These are phyloP conservation scores for Huntiella decipiens DNA, from an alignment of 2,329 filamentous ascomycete species.

Conservation along the genomic window DNA sequence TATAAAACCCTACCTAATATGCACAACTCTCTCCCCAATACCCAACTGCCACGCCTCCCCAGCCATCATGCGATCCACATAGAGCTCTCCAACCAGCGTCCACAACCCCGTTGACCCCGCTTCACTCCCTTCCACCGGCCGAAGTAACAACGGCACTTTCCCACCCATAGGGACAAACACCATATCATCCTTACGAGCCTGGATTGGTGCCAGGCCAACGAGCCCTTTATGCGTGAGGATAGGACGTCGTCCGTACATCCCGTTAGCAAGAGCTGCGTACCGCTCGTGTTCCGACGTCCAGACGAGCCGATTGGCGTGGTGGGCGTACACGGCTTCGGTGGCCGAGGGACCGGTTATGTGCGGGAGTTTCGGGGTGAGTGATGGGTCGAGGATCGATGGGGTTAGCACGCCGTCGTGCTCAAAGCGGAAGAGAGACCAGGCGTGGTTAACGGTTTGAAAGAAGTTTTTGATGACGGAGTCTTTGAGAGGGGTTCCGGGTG, in stretches of 20 bases:
- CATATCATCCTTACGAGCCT: conserved; percentile 3
- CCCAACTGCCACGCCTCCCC: conserved; percentile 7
- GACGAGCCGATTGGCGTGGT: too few relatives aligned
- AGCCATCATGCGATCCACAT: conserved; percentile 6
- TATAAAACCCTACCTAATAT: neutral
- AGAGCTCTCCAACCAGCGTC: conserved; percentile 4
- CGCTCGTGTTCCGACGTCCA: neutral
- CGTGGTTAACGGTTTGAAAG: too few relatives aligned
- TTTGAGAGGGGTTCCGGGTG: too few relatives aligned
- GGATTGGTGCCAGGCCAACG: conserved; percentile 1
- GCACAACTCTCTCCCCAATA: conserved; percentile 3
- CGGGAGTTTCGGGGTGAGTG: too few relatives aligned
- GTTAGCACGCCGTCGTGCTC: too few relatives aligned
- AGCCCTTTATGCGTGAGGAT: conserved; percentile 4
- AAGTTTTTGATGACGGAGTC: too few relatives aligned
- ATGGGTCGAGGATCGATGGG: too few relatives aligned
- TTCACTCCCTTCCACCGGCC: neutral
- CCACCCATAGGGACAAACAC: conserved; percentile 7
- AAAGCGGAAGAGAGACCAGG: too few relatives aligned
- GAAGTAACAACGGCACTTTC: conserved; percentile 4
- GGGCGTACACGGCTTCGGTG: too few relatives aligned
- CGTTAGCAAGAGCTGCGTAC: neutral
- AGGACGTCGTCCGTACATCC: conserved; percentile 2
- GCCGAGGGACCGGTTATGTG: too few relatives aligned
- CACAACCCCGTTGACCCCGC: conserved; percentile 2